Conservation (phyloP, 176 grass and related monocot genomes). For the Zoysia japonica region DNA sequence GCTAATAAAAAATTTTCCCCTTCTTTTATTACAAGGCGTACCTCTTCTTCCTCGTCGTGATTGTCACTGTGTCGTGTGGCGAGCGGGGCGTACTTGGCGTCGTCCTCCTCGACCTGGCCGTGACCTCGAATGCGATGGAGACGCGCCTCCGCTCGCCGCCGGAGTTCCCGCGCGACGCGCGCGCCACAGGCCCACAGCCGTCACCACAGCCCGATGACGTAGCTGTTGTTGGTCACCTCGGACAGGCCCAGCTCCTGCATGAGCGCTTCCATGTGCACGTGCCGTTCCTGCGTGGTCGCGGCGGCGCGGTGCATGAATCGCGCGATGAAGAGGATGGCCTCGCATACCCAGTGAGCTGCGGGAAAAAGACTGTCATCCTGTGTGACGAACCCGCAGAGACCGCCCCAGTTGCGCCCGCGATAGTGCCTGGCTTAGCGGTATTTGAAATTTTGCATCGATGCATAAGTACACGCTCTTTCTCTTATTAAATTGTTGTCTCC, state of each 20-base stretch:
- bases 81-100: neutral
- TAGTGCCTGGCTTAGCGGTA: slow-evolving; percentile 20
- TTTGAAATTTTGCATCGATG: too few relatives aligned
- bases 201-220: slow-evolving; percentile 54
- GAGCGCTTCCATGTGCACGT: slow-evolving; percentile 59
- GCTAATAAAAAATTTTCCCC: too few relatives aligned
- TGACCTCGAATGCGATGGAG: slow-evolving; percentile 78
- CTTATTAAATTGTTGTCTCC: too few relatives aligned
- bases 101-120: slow-evolving; percentile 45
- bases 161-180: slow-evolving; percentile 59
- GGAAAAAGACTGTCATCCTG: slow-evolving; percentile 92
- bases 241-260: slow-evolving; percentile 72
- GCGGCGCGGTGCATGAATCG: slow-evolving; percentile 54
- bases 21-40: neutral
- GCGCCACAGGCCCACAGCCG: neutral
- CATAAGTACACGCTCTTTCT: too few relatives aligned
- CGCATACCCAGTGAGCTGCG: slow-evolving; percentile 77
- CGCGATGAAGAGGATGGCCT: slow-evolving; percentile 78
- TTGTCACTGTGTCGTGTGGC: neutral
- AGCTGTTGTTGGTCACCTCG: slow-evolving; percentile 63
- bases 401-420: slow-evolving; percentile 55
- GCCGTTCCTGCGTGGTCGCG: slow-evolving; percentile 28
- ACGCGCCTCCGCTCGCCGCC: slow-evolving; percentile 88
- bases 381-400: slow-evolving; percentile 75
- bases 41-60: neutral